Percentiles rank a stretch among this genome's conserved stretches.
These are phyloP conservation scores for Picea abies DNA, from an alignment of 83 land plant species.

Conservation along the genomic window DNA sequence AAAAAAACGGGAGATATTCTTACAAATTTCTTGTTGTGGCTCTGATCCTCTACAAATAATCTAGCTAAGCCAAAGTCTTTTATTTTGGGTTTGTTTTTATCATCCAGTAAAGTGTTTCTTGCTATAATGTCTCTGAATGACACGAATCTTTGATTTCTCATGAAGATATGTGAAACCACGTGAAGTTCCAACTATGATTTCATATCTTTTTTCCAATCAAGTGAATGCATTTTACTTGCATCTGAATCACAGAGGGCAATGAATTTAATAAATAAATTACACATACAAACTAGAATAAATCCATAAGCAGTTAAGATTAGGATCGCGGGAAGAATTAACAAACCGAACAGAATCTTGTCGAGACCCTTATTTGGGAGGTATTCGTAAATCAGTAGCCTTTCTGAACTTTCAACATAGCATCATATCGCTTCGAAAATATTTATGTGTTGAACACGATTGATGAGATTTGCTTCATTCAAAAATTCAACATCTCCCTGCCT, in stretches of 20 bases:
- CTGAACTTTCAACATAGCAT: conserved; percentile 13
- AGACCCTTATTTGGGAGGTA: conserved; percentile 37
- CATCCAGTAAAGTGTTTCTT: conserved; percentile 37
- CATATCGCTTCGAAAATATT: conserved; percentile 38
- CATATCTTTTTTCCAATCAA: conserved; percentile 29
- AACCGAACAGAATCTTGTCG: conserved; percentile 17
- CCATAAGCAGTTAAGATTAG: no score
- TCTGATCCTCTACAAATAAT: conserved; percentile 25
- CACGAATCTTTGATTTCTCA: conserved; percentile 23
- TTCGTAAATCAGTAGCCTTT: conserved; percentile 21
- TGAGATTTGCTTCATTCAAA: not conserved
- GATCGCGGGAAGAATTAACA: no score
- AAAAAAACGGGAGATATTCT: not conserved
- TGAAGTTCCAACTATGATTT: conserved; percentile 32
- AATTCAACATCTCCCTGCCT: conserved; percentile 4
- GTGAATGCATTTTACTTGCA: not conserved
- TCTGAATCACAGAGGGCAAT: not conserved
- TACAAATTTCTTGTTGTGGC: conserved; percentile 37
- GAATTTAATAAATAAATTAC: no score
- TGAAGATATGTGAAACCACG: conserved; percentile 43
- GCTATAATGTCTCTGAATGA: conserved; percentile 47
- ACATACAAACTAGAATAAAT: no score
- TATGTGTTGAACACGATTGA: conserved; percentile 19
- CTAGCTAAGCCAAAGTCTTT: conserved; percentile 55
- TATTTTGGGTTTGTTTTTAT: conserved; percentile 35